Percentiles rank a stretch among this genome's conserved stretches.
phyloP scores from a whole-genome alignment of 805 yeast genomes.

The Cyberlindnera mycetangii region DNA sequence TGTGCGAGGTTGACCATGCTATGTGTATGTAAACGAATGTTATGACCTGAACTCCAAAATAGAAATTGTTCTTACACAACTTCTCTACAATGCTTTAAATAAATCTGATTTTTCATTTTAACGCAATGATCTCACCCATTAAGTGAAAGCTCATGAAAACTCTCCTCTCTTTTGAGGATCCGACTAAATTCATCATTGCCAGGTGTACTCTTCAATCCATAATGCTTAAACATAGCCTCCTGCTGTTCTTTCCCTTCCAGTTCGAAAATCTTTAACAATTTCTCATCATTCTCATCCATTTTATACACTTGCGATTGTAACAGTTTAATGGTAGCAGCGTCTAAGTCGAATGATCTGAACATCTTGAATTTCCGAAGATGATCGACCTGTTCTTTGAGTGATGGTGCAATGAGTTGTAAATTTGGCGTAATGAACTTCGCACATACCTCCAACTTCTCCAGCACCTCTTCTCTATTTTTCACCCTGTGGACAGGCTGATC shows the following conservation, averaged over 20 bases:
- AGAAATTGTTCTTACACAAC: too few relatives aligned
- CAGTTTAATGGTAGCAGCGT: constrained; percentile 14
- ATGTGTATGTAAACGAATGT: background rate
- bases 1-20: background rate
- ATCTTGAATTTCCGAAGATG: constrained; percentile 14
- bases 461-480: background rate
- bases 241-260: constrained; percentile 5
- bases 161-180: background rate
- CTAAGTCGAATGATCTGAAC: constrained; percentile 18
- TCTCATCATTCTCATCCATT: constrained; percentile 13
- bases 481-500: background rate
- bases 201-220: constrained; percentile 6
- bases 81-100: too few relatives aligned
- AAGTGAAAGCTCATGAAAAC: background rate
- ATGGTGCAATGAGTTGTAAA: constrained; percentile 6
- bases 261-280: too few relatives aligned
- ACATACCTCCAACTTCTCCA: constrained; percentile 8
- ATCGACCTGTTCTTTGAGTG: constrained; percentile 12
- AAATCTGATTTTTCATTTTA: too few relatives aligned
- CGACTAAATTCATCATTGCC: background rate
- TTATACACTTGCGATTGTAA: constrained; percentile 16
- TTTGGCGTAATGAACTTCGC: constrained; percentile 12
- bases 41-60: background rate
- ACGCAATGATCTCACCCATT: too few relatives aligned
- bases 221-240: constrained; percentile 1